Evolutionary conservation across 2,329 filamentous ascomycete species (phyloP), one percentile per base, ranked within the genome.

Genomic region (Exophiala sideris): DNA sequence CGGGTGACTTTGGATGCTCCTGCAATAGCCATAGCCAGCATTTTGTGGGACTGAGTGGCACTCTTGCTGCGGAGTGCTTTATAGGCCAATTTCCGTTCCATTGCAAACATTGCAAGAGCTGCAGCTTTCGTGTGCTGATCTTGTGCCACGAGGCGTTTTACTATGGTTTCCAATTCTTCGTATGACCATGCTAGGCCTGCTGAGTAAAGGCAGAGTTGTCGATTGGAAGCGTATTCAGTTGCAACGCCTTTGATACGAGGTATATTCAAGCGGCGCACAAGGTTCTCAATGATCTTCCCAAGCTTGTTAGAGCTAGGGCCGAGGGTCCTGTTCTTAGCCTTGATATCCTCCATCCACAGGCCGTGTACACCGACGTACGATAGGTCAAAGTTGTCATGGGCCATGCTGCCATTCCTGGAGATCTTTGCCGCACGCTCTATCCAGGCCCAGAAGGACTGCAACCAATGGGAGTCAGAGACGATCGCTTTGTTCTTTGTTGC

Each of bases 121-220:
- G 85, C 81, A 12, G 83, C 83, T 69, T 84, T 84, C 46, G 84
- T 84, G 58, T 82, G 76, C 41, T 83, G 73, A 12, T 77, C 77
- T 45, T 78, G 69, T 5, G 76, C 68, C 9, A 83, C 75, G 9
- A 86, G 70, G 2, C 73, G 68, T 54, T 78, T 69, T 65, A 84
- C 68, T 62, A 72, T 56, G 63, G 73, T 63, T 71, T 80, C 60
- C 69, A 80, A 57, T 66, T 79, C 68, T 20, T 77, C 70, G 34
- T 74, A 69, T 1, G 79, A 76, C 58, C 82, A 78, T 11, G 78
- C 75, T 68, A 82, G 80, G 9, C 81, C 82, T 53, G 81, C 84
- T 14, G 83, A 73, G 53, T 78, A 76, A 8, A 86, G 74, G 58
- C 81, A 84, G 5, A 86, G 70, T 47, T 81, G 80, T 33, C 83